Percentiles rank a stretch among this genome's conserved stretches.
Evolutionary conservation across 2,329 filamentous ascomycete species (phyloP).

Genomic region (Paracorniculantispora psalliotae): DNA sequence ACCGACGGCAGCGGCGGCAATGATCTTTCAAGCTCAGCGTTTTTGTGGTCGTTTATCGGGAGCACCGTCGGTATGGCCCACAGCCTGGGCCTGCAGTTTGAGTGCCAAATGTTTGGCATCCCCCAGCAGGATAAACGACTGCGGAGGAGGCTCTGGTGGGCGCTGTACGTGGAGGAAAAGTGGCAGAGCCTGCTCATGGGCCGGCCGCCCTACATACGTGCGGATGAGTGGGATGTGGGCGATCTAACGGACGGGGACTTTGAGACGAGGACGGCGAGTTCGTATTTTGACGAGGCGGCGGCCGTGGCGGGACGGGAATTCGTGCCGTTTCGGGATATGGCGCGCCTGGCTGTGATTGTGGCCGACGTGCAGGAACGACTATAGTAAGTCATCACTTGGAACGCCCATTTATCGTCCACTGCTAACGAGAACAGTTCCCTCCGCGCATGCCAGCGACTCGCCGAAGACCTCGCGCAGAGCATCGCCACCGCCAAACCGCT

Average conservation of each 20-base stretch:
- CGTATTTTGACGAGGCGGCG: conserved; percentile 7
- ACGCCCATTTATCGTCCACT: no score
- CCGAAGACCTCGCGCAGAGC: conserved; percentile 14
- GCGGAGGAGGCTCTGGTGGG: conserved; percentile 35
- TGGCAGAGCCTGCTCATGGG: conserved; percentile 32
- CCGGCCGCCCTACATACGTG: conserved; percentile 29
- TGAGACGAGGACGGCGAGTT: background rate
- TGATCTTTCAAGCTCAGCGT: conserved; percentile 26
- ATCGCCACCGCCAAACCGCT: conserved; percentile 14
- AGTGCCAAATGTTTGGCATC: conserved; percentile 32
- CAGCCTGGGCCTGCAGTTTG: conserved; percentile 31
- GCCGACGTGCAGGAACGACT: conserved; percentile 13
- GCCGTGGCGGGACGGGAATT: background rate
- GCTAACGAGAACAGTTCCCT: conserved; percentile 9
- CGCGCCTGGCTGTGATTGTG: conserved; percentile 13
- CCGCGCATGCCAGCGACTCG: conserved; percentile 12
- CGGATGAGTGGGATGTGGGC: conserved; percentile 26
- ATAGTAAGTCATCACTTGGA: conserved; percentile 13
- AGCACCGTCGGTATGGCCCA: conserved; percentile 29
- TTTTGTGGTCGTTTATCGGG: conserved; percentile 33
- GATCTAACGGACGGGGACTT: conserved; percentile 14
- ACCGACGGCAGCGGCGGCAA: background rate
- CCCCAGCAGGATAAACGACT: conserved; percentile 33
- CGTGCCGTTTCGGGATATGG: conserved; percentile 15
- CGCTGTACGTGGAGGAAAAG: conserved; percentile 34